phyloP scores from a whole-genome alignment of 495 filamentous ascomycete genomes.

The Neurospora sp. region DNA sequence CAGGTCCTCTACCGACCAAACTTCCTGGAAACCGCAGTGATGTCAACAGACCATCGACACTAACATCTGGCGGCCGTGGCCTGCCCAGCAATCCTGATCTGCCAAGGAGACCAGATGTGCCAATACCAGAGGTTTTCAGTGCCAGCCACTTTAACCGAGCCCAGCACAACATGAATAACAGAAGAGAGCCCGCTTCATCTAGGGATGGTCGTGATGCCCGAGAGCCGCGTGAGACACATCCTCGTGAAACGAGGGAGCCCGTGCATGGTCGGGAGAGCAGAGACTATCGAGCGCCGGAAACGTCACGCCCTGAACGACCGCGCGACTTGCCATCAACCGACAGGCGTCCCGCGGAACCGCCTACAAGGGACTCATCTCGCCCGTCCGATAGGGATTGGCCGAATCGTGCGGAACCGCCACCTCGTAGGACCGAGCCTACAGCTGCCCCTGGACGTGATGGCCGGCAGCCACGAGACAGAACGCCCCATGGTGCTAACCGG shows the following conservation, averaged over 20 bases:
- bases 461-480: slow-evolving; percentile 26
- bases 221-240: slow-evolving; percentile 28
- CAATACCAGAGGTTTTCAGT: slow-evolving; percentile 26
- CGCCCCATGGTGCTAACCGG: slow-evolving; percentile 15
- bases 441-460: slow-evolving; percentile 23
- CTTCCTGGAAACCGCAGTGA: slow-evolving; percentile 15
- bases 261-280: slow-evolving; percentile 23
- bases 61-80: slow-evolving; percentile 22
- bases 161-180: slow-evolving; percentile 21
- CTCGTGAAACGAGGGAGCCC: slow-evolving; percentile 27
- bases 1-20: slow-evolving; percentile 5
- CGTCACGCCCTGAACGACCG: slow-evolving; percentile 17
- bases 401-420: slow-evolving; percentile 21
- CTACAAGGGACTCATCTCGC: slow-evolving; percentile 19
- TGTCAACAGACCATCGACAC: slow-evolving; percentile 22
- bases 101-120: slow-evolving; percentile 35
- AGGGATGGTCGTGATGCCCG: slow-evolving; percentile 22
- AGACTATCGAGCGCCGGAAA: slow-evolving; percentile 21
- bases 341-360: slow-evolving; percentile 15
- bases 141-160: slow-evolving; percentile 28
- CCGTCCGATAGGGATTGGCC: slow-evolving; percentile 24
- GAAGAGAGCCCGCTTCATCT: slow-evolving; percentile 10
- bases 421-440: slow-evolving; percentile 20
- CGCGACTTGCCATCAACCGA: slow-evolving; percentile 17
- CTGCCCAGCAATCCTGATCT: slow-evolving; percentile 30